Conservation (phyloP, 768 basidiomycete genomes). For the Lactarius quietus region DNA sequence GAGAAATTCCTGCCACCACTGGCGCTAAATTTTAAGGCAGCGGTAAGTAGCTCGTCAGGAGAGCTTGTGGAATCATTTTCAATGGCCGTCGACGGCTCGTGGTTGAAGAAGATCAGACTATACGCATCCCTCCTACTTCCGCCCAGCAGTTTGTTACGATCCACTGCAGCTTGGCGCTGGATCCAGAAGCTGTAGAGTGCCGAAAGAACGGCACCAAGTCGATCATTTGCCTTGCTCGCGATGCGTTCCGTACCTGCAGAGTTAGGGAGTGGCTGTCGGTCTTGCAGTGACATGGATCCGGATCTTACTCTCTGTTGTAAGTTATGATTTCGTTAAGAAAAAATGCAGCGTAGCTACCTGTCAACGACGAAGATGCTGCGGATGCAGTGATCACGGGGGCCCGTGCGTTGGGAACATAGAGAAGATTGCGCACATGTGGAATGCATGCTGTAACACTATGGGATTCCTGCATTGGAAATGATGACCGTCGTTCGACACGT, state of each 20-base stretch:
- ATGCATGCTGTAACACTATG: conserved; percentile 45
- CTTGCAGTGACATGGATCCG: conserved; percentile 43
- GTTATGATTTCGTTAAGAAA: conserved; percentile 32
- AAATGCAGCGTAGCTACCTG: conserved; percentile 39
- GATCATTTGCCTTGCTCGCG: conserved; percentile 38
- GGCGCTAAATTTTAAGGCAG: conserved; percentile 35
- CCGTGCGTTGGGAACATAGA: background rate
- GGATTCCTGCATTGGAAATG: conserved; percentile 54
- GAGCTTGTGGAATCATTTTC: conserved; percentile 45
- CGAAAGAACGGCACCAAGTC: conserved; percentile 56
- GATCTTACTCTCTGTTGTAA: conserved; percentile 38
- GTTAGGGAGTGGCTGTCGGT: conserved; percentile 43
- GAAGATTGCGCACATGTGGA: conserved; percentile 50
- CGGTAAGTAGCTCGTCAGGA: conserved; percentile 43
- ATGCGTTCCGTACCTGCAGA: conserved; percentile 43
- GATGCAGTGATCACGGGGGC: background rate
- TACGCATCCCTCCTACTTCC: conserved; percentile 49
- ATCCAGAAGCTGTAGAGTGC: conserved; percentile 32
- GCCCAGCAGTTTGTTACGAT: conserved; percentile 27
- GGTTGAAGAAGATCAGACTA: conserved; percentile 50
- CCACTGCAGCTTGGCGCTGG: conserved; percentile 43
- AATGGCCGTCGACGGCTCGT: conserved; percentile 29
- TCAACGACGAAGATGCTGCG: conserved; percentile 52
- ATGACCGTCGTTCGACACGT: conserved; percentile 57
- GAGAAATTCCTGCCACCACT: conserved; percentile 44